A percentile compares a stretch with the other conserved stretches of the same genome.
phyloP scores from a whole-genome alignment of 2,329 filamentous ascomycete genomes.

The Cytospora piceae region DNA sequence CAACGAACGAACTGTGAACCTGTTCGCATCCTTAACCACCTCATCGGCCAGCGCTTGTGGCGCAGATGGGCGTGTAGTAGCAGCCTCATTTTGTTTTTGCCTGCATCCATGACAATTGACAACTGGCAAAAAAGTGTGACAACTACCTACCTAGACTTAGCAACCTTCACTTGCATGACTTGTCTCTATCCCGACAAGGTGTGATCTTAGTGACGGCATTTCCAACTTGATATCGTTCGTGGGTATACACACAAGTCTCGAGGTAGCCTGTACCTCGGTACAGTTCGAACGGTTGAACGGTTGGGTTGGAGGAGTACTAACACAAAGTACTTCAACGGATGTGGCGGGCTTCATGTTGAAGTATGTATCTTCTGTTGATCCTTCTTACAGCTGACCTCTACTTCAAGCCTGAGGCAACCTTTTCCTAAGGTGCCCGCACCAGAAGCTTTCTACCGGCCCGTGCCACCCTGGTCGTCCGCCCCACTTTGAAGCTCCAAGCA shows the following conservation, averaged over 20 bases:
- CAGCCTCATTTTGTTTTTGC: slow-evolving; percentile 12
- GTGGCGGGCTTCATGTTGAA: no score
- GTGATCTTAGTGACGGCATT: slow-evolving; percentile 20
- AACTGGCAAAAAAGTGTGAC: slow-evolving; percentile 20
- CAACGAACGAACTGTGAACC: slow-evolving; percentile 7
- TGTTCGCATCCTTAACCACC: slow-evolving; percentile 21
- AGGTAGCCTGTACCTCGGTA: background rate
- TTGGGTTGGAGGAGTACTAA: background rate
- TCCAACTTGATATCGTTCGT: background rate
- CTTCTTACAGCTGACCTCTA: background rate
- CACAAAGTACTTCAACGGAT: no score
- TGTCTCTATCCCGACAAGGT: slow-evolving; percentile 1
- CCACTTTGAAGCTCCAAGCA: slow-evolving; percentile 5
- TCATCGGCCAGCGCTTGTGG: slow-evolving; percentile 20
- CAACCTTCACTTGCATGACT: background rate
- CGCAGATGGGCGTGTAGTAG: slow-evolving; percentile 17
- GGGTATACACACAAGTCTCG: background rate
- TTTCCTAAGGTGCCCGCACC: background rate
- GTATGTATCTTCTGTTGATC: no score
- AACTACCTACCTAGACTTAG: background rate
- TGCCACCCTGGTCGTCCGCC: slow-evolving; percentile 16
- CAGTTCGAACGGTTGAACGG: background rate
- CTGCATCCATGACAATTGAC: slow-evolving; percentile 26
- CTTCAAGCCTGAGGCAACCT: slow-evolving; percentile 5
- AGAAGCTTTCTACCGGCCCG: background rate